Evolutionary conservation across 805 yeast genomes (phyloP).

Genomic region (Starmera pachycereana): DNA sequence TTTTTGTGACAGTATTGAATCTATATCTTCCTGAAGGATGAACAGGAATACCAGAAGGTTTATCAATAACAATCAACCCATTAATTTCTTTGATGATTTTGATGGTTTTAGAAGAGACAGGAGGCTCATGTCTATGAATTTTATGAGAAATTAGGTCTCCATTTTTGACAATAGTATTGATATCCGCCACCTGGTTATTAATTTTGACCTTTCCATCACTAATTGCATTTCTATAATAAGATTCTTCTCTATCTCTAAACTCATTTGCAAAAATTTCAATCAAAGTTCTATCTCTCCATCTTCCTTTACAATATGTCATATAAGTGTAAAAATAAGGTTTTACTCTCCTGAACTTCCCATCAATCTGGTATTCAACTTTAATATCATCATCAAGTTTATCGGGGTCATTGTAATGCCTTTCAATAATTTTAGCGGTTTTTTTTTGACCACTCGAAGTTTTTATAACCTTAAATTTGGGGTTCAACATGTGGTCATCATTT

Average conservation of each 20-base stretch:
- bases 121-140: slow-evolving; percentile 78
- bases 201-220: slow-evolving; percentile 61
- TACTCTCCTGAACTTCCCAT: slow-evolving; percentile 57
- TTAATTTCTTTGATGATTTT: slow-evolving; percentile 39
- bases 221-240: slow-evolving; percentile 49
- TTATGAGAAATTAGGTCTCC: slow-evolving; percentile 74
- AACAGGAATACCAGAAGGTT: slow-evolving; percentile 90
- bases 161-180: slow-evolving; percentile 59
- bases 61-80: slow-evolving; percentile 71
- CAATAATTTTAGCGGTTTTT: too few species aligned
- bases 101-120: slow-evolving; percentile 18
- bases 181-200: slow-evolving; percentile 52
- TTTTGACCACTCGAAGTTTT: too few species aligned
- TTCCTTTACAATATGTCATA: slow-evolving; percentile 76
- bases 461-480: too few species aligned
- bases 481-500: too few species aligned
- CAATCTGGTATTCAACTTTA: slow-evolving; percentile 44
- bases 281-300: slow-evolving; percentile 85
- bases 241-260: slow-evolving; percentile 68
- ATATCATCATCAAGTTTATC: slow-evolving; percentile 26
- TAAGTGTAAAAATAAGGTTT: slow-evolving; percentile 85
- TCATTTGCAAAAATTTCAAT: slow-evolving; percentile 76
- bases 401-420: slow-evolving; percentile 3
- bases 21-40: slow-evolving; percentile 90
- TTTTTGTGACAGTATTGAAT: slow-evolving; percentile 67